phyloP scores from a whole-genome alignment of 2,329 filamentous ascomycete species.

The Didymella keratinophila region DNA sequence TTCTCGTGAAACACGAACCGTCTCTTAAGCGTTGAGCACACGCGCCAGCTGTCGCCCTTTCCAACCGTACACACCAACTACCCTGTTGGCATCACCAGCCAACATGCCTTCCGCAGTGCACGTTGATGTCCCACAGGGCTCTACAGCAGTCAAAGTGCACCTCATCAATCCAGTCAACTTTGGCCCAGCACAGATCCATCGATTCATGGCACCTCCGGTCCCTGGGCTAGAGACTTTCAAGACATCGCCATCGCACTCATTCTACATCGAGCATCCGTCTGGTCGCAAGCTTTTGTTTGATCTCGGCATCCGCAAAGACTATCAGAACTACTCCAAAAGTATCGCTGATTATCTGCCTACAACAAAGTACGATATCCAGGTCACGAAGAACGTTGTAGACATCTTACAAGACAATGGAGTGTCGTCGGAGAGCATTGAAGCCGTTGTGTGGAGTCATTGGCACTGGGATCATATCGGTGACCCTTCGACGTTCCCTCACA shows the following conservation, averaged over 20 bases:
- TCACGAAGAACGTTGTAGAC: constrained; percentile 54
- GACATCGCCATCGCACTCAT: constrained; percentile 52
- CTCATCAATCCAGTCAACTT: constrained; percentile 51
- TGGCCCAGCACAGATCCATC: constrained; percentile 40
- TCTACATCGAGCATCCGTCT: constrained; percentile 58
- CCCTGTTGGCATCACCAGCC: not conserved
- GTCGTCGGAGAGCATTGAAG: constrained; percentile 44
- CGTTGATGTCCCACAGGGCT: constrained; percentile 20
- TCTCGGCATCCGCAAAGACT: constrained; percentile 58
- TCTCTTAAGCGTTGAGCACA: not conserved
- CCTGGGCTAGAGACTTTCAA: constrained; percentile 31
- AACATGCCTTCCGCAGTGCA: constrained; percentile 14
- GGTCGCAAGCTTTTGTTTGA: constrained; percentile 57
- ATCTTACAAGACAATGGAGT: constrained; percentile 48
- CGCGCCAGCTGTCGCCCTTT: not conserved
- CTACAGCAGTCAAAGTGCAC: constrained; percentile 21
- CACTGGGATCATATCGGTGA: constrained; percentile 61
- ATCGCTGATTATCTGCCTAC: constrained; percentile 31
- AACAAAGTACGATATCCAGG: constrained; percentile 46
- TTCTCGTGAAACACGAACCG: not conserved
- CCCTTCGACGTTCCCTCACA: constrained; percentile 55
- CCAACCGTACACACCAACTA: not conserved
- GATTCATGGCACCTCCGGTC: constrained; percentile 35
- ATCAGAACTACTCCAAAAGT: constrained; percentile 41
- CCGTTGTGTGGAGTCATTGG: constrained; percentile 56